phyloP scores from a whole-genome alignment of 2,329 filamentous ascomycete species.

The Nigrospora sphaerica region DNA sequence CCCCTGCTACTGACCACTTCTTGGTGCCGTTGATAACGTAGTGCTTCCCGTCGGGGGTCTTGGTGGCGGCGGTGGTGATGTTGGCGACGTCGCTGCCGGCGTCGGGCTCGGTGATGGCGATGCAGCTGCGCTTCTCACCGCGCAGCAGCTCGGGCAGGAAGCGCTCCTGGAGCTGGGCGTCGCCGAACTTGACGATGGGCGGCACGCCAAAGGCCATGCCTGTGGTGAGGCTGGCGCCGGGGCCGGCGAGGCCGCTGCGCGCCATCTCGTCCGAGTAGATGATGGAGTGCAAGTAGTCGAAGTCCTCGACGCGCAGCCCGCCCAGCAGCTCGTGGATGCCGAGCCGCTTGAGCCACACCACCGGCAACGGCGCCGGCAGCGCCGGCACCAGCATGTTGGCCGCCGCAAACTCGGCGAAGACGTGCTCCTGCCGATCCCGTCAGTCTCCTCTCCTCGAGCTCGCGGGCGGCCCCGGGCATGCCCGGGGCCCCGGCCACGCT shows the following conservation, averaged over 20 bases:
- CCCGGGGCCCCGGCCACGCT: no score
- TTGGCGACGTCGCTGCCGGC: conserved; percentile 70
- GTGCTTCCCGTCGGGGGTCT: conserved; percentile 54
- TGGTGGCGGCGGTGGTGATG: conserved; percentile 60
- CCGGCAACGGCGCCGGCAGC: conserved; percentile 61
- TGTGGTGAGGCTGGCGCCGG: conserved; percentile 57
- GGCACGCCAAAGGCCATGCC: conserved; percentile 69
- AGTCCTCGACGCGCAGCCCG: conserved; percentile 63
- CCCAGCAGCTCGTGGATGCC: conserved; percentile 62
- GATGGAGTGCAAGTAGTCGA: conserved; percentile 62
- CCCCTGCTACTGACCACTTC: conserved; percentile 50
- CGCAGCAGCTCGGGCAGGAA: conserved; percentile 63
- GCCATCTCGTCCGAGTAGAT: conserved; percentile 69
- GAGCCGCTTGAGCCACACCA: conserved; percentile 57
- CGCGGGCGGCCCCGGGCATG: no score
- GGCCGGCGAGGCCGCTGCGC: conserved; percentile 57
- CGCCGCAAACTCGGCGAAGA: conserved; percentile 57
- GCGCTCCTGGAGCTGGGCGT: conserved; percentile 51
- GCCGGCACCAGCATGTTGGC: conserved; percentile 65
- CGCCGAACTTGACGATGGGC: conserved; percentile 63
- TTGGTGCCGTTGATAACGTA: conserved; percentile 71
- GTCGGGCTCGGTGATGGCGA: conserved; percentile 73
- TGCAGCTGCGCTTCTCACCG: conserved; percentile 61
- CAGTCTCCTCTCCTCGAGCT: no score
- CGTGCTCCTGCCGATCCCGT: conserved; percentile 32